Evolutionary conservation across 2,329 filamentous ascomycete genomes (phyloP), one percentile per base, ranked within the genome.

Genomic region (Fusarium dimerum): DNA sequence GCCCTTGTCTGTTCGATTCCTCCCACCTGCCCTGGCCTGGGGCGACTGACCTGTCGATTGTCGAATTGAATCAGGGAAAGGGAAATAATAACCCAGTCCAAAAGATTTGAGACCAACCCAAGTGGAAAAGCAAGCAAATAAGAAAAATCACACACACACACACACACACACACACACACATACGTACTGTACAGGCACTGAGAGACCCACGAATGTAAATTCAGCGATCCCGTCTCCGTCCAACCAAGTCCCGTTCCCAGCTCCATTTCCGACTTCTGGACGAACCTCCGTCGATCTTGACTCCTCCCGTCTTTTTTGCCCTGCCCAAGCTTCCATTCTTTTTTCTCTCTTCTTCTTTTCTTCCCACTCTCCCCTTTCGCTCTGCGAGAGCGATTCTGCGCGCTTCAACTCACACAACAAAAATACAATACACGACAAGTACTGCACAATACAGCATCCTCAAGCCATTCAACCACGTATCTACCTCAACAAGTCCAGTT

Each of bases 211-310:
- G 54, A 60, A 26, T 26, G 20, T 7, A 26, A 26, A 26, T 26
- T 7, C 20, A 26, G 20, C 20, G 20, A 26, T 26, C 32, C 43
- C 43, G 46, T 47, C 48, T 51, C 50, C 32, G 36, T 45, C 42
- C 50, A 60, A 56, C 56, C 50, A 47, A 38, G 32, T 36, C 32
- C 32, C 32, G 32, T 15, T 11, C 32, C 32, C 32, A 36, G 32
- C 32, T 36, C 32, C 49, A 20, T 47, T 45, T 18, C 12, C 47
- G 50, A 46, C 48, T 43, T 48, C 58, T 60, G 47, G 56, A 47
- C 51, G 46, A 50, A 52, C 57, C 49, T 55, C 20, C 59, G 59
- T 60, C 50, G 58, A 61, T 61, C 58, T 61, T 56, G 52, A 54
- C 52, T 53, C 47, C 43, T 51, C 53, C 48, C 54, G 50, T 49